phyloP scores from a whole-genome alignment of 2,329 filamentous ascomycete species.

The Sclerotinia trifoliorum region DNA sequence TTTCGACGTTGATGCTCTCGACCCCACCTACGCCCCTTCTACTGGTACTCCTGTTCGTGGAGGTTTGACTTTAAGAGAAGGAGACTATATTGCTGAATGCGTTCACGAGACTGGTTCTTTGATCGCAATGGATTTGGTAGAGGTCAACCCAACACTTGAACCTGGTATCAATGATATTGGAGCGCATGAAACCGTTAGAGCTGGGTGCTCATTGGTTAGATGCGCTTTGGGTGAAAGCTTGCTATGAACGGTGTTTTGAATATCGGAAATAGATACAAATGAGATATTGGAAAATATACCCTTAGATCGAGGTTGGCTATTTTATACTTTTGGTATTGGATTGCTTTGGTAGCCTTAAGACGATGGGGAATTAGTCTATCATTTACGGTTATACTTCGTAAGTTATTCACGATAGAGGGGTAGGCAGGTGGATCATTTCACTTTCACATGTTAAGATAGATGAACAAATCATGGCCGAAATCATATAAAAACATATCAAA shows the following conservation, averaged over 20 bases:
- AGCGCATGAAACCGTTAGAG: conserved; percentile 81
- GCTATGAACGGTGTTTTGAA: conserved; percentile 51
- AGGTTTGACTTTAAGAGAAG: conserved; percentile 88
- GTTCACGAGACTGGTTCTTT: conserved; percentile 78
- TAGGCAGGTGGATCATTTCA: background rate
- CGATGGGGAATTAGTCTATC: background rate
- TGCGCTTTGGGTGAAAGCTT: conserved; percentile 91
- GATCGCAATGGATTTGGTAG: conserved; percentile 77
- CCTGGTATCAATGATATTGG: conserved; percentile 55
- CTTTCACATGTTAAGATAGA: conserved; percentile 8
- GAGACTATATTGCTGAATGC: conserved; percentile 92
- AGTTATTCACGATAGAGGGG: background rate
- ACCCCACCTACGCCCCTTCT: conserved; percentile 93
- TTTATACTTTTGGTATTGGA: conserved; percentile 2
- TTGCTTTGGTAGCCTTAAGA: background rate
- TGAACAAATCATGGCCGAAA: conserved; percentile 9
- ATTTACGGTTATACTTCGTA: conserved; percentile 1
- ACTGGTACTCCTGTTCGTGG: conserved; percentile 94
- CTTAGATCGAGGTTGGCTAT: conserved; percentile 1
- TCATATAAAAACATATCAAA: background rate
- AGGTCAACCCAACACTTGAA: conserved; percentile 74
- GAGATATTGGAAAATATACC: background rate
- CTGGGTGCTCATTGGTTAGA: conserved; percentile 85
- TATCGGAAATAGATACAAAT: background rate
- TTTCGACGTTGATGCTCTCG: conserved; percentile 94